Evolutionary conservation across 192 early-diverging fungal genomes (phyloP).

Genomic region (Coemansia sp.): DNA sequence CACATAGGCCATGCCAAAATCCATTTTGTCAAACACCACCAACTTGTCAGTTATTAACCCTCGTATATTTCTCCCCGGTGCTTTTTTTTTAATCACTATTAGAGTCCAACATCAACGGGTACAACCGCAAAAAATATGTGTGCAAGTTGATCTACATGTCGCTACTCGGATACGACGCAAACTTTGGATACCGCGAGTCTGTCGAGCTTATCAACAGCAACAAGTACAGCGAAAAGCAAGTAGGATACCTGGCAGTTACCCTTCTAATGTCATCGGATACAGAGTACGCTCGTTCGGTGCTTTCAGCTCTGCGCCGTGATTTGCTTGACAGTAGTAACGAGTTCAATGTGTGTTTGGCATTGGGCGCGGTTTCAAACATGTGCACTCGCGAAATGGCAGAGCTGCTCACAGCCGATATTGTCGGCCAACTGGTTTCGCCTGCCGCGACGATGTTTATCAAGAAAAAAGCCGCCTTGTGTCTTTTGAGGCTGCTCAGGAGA

Average conservation of each 20-base stretch:
- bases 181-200: slow-evolving; percentile 97
- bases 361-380: slow-evolving; percentile 97
- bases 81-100: slow-evolving; percentile 3
- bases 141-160: slow-evolving; percentile 99
- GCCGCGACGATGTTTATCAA: slow-evolving; percentile 84
- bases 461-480: slow-evolving; percentile 95
- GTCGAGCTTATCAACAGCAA: slow-evolving; percentile 83
- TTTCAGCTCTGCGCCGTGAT: slow-evolving; percentile 87
- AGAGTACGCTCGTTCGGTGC: slow-evolving; percentile 77
- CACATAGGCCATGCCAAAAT: too few relatives aligned
- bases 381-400: slow-evolving; percentile 91
- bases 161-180: slow-evolving; percentile 96
- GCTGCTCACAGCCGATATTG: slow-evolving; percentile 75
- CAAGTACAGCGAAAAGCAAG: slow-evolving; percentile 98
- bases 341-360: slow-evolving; percentile 83
- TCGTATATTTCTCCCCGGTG: too few relatives aligned
- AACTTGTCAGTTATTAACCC: too few relatives aligned
- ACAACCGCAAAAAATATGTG: slow-evolving; percentile 99
- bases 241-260: slow-evolving; percentile 96
- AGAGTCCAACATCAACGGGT: slow-evolving; percentile 91
- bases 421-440: slow-evolving; percentile 77
- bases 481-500: slow-evolving; percentile 85
- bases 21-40: too few relatives aligned
- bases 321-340: slow-evolving; percentile 80
- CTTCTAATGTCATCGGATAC: slow-evolving; percentile 85